These are phyloP conservation scores for Arachnomyces sp. DNA, from an alignment of 2,329 filamentous ascomycete species.

Conservation along the genomic window DNA sequence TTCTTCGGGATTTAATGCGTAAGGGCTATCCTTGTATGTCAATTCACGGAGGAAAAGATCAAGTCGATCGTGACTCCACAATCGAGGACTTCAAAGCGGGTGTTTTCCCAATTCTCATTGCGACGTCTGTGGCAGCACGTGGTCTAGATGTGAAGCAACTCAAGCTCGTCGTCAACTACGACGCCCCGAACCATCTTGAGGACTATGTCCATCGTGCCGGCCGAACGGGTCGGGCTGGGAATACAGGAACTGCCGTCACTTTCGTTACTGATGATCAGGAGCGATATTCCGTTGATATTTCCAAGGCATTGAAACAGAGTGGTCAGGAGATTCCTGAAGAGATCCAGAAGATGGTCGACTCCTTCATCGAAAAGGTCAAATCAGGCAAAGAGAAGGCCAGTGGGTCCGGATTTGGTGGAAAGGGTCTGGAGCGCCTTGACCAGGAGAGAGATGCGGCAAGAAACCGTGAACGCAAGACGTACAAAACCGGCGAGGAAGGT, in stretches of 20 bases:
- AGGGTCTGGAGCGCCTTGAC: constrained; percentile 85
- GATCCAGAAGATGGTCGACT: constrained; percentile 53
- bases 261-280: constrained; percentile 90
- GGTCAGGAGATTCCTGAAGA: constrained; percentile 72
- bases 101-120: constrained; percentile 80
- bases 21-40: constrained; percentile 89
- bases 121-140: constrained; percentile 90
- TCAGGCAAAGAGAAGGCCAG: constrained; percentile 79
- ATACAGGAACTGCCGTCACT: constrained; percentile 89
- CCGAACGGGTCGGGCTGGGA: constrained; percentile 87
- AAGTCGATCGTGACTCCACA: constrained; percentile 84
- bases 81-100: constrained; percentile 92
- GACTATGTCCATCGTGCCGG: constrained; percentile 95
- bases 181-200: constrained; percentile 87
- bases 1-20: constrained; percentile 68
- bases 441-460: constrained; percentile 83
- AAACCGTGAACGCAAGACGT: constrained; percentile 76
- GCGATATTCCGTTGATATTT: constrained; percentile 78
- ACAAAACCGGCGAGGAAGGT: constrained; percentile 81
- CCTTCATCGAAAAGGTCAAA: constrained; percentile 85
- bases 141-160: constrained; percentile 94
- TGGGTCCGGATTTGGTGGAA: constrained; percentile 85
- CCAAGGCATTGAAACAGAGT: constrained; percentile 87
- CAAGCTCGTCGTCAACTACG: constrained; percentile 92
- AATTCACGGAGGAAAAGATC: constrained; percentile 89